These are phyloP conservation scores for Ophiostoma pallidulum DNA, from an alignment of 2,329 filamentous ascomycete genomes.

Conservation along the genomic window DNA sequence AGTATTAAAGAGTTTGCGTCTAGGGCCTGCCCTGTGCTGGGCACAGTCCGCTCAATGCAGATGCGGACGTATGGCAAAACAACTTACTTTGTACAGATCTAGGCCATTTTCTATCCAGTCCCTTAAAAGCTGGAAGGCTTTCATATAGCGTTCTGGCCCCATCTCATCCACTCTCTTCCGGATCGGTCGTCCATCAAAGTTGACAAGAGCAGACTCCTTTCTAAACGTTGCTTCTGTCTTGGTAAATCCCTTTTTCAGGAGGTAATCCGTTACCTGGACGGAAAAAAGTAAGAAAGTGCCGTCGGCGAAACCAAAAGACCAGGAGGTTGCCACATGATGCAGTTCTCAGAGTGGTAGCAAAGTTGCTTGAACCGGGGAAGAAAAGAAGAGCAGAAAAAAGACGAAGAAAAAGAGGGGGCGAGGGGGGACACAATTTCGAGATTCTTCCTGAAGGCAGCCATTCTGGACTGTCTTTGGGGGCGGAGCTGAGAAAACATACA, in stretches of 20 bases:
- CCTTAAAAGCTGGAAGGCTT: conserved; percentile 62
- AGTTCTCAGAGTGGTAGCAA: no score
- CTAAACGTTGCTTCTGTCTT: conserved; percentile 87
- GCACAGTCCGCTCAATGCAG: no score
- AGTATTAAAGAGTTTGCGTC: no score
- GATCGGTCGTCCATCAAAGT: conserved; percentile 70
- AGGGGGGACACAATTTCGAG: not conserved
- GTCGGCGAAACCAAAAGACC: not conserved
- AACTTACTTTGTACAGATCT: conserved; percentile 80
- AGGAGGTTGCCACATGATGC: no score
- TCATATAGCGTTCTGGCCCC: conserved; percentile 67
- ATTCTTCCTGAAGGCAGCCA: no score
- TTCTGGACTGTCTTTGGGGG: no score
- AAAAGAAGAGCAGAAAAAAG: not conserved
- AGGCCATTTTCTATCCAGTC: conserved; percentile 87
- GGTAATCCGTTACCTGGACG: conserved; percentile 72
- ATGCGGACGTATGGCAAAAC: no score
- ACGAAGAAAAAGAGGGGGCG: conserved; percentile 1
- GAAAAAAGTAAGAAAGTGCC: not conserved
- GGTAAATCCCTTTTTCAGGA: conserved; percentile 90
- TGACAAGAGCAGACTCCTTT: conserved; percentile 77
- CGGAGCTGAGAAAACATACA: conserved; percentile 48
- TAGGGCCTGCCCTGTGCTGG: no score
- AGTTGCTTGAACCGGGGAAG: no score
- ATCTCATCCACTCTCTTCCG: conserved; percentile 54